Conservation (phyloP, 257 asterid genomes). For the Salvia splendens region DNA sequence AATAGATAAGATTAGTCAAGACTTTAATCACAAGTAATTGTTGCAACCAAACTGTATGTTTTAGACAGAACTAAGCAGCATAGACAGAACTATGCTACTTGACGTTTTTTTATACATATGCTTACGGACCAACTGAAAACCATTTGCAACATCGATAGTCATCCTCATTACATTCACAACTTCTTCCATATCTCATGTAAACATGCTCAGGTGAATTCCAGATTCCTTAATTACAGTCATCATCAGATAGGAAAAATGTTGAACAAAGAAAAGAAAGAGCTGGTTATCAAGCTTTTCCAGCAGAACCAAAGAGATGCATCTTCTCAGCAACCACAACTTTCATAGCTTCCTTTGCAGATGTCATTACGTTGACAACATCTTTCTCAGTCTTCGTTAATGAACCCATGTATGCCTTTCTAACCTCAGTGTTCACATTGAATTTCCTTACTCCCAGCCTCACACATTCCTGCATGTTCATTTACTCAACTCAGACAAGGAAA, state of each 20-base stretch:
- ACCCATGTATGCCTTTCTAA: slow-evolving; percentile 82
- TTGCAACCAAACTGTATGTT: too few species aligned
- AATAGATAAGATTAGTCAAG: too few species aligned
- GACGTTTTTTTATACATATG: too few species aligned
- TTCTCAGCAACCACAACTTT: slow-evolving; percentile 82
- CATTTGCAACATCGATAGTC: too few species aligned
- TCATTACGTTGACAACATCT: slow-evolving; percentile 75
- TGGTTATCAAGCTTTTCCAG: slow-evolving; percentile 59
- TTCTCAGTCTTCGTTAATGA: slow-evolving; percentile 52
- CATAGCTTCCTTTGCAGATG: slow-evolving; percentile 88
- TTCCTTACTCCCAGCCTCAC: slow-evolving; percentile 77
- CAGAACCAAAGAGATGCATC: slow-evolving; percentile 87
- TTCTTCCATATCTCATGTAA: too few species aligned
- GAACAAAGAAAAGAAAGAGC: neutral
- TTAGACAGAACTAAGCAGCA: too few species aligned
- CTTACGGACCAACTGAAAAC: too few species aligned
- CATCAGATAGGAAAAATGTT: neutral
- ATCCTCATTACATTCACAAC: too few species aligned
- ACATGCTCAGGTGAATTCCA: too few species aligned
- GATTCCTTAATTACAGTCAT: neutral
- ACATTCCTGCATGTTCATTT: slow-evolving; percentile 60
- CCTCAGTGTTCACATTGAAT: slow-evolving; percentile 95
- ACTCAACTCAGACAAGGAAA: neutral
- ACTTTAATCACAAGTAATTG: too few species aligned
- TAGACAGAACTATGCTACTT: too few species aligned